A percentile compares a stretch with the other conserved stretches of the same genome.
Conservation (phyloP, 2,329 filamentous ascomycete species). For the Orbilia javanica region DNA sequence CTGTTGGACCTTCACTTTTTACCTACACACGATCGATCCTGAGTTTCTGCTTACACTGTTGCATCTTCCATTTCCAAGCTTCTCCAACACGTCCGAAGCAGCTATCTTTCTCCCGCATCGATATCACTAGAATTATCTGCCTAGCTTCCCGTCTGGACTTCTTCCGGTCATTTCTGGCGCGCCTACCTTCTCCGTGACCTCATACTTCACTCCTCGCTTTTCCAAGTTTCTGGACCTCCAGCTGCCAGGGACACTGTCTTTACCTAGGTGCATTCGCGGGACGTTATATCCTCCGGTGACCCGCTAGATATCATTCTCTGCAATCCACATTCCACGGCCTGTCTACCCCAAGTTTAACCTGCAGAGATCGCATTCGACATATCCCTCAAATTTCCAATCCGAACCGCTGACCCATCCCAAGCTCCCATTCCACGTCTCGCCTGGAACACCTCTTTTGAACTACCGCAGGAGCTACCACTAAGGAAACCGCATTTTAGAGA, state of each 20-base stretch:
- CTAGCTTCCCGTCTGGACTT: slow-evolving; percentile 29
- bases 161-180: slow-evolving; percentile 15
- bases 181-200: slow-evolving; percentile 49
- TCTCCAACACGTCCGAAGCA: slow-evolving; percentile 57
- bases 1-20: slow-evolving; percentile 34
- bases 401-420: slow-evolving; percentile 17
- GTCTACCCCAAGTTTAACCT: slow-evolving; percentile 23
- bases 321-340: slow-evolving; percentile 55
- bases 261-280: slow-evolving; percentile 49
- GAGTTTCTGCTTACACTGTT: slow-evolving; percentile 8
- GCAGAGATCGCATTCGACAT: slow-evolving; percentile 38
- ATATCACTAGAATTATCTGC: slow-evolving; percentile 1
- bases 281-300: slow-evolving; percentile 59
- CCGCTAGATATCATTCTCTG: slow-evolving; percentile 46
- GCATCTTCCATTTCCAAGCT: slow-evolving; percentile 25
- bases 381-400: slow-evolving; percentile 33
- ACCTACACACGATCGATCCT: slow-evolving; percentile 34
- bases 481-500: slow-evolving; percentile 23
- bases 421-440: slow-evolving; percentile 37
- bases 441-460: slow-evolving; percentile 41
- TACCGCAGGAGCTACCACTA: slow-evolving; percentile 30
- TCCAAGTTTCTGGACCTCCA: slow-evolving; percentile 33
- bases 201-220: slow-evolving; percentile 24
- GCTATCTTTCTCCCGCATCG: slow-evolving; percentile 27
- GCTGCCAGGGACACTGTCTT: slow-evolving; percentile 34